Evolutionary conservation across 345 rosid species (phyloP), one percentile per base, ranked within the genome.

Genomic region (Populus alba): DNA sequence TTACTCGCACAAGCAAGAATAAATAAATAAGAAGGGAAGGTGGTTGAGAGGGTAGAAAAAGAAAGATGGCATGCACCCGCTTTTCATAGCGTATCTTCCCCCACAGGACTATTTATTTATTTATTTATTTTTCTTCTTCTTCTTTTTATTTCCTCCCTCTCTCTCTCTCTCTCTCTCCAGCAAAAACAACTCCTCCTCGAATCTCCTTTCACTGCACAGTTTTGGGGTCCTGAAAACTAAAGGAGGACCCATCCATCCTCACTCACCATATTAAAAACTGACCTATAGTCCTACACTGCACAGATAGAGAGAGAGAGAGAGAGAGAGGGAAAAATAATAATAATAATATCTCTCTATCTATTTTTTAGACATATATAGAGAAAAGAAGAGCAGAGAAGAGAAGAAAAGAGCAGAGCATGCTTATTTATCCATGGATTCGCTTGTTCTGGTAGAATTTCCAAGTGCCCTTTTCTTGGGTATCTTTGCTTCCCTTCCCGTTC

Each of bases 61-160:
- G 57, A 70, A 73, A 33, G 61, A 78, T 71, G 80, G 80, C 82
- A 86, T 85, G 91, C 90, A 86, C 89, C 90, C 76, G 86, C 85
- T 77, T 83, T 86, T 61, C 38, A 51, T 45, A 17, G 37, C 10
- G 27, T 35, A 20, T 39, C 18, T 73, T 57, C 71, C 18, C 12
- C 11, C 65, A 10, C 1, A 8, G 66, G 38, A 9, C 39, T 70
- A 70, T 39, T 69, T 29, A 67, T 22, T 37, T 29, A 2, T 17
- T 11, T 18, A 51, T 37, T 16, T 8, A 7, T 73, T 4, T 2
- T 31, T 31, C 3, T 31, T 31, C 33, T 31, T 33, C 37, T 4
- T 33, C 37, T 33, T 33, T 33, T 33, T 33, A 33, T 33, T 33
- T 33, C 5, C 33, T 31, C 31, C 31, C n/a, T 3, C 25, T 31